Evolutionary conservation across 2,329 filamentous ascomycete genomes (phyloP).

Genomic region (Sphaerulina vaccinii): DNA sequence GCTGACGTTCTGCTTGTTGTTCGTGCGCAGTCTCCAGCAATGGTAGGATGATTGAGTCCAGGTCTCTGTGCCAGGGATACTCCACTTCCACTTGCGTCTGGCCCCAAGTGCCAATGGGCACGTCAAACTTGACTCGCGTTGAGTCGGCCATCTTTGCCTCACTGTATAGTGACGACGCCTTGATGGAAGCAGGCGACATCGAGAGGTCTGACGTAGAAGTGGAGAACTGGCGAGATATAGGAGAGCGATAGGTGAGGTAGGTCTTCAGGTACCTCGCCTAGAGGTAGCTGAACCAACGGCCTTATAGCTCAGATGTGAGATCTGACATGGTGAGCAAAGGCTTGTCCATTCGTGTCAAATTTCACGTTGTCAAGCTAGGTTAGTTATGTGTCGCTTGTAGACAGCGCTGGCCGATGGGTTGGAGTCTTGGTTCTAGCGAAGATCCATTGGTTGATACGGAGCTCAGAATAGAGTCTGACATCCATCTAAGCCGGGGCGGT

Average conservation of each 20-base stretch:
- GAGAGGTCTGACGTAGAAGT: background rate
- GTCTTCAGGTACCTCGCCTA: background rate
- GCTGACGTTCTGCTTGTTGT: conserved; percentile 15
- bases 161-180: conserved; percentile 10
- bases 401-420: conserved; percentile 1
- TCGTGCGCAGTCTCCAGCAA: conserved; percentile 17
- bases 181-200: conserved; percentile 9
- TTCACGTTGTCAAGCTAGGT: background rate
- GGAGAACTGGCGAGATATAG: background rate
- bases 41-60: conserved; percentile 18
- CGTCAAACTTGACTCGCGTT: conserved; percentile 18
- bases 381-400: background rate
- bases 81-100: conserved; percentile 18
- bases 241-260: background rate
- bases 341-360: background rate
- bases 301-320: background rate
- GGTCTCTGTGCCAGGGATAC: conserved; percentile 19
- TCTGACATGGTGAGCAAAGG: background rate
- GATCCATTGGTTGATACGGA: conserved; percentile 5
- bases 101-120: conserved; percentile 19
- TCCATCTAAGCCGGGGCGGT: conserved; percentile 4
- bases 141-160: conserved; percentile 10
- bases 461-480: conserved; percentile 12
- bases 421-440: background rate
- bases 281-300: background rate